Percentiles rank a stretch among this genome's conserved stretches.
Conservation (phyloP, 257 asterid species). For the Leonotis leonurus region DNA sequence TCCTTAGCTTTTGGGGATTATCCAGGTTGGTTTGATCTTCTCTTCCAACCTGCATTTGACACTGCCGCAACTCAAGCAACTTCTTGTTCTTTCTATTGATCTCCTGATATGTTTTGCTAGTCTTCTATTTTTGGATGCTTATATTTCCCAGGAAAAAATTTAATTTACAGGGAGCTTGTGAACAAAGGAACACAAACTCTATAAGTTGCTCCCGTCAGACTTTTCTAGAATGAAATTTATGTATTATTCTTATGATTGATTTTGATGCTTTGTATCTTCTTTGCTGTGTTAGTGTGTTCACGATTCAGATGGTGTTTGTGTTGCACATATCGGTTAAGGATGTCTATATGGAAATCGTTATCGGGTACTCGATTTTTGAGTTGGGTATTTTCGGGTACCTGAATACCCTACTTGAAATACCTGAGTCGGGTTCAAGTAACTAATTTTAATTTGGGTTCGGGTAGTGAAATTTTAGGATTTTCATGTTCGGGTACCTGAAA, state of each 20-base stretch:
- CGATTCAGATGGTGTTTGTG: neutral
- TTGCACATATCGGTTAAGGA: too few species aligned
- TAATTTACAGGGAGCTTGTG: neutral
- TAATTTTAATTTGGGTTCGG: too few species aligned
- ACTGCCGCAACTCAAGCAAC: neutral
- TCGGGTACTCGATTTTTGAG: too few species aligned
- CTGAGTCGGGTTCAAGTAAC: too few species aligned
- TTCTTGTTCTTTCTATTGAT: neutral
- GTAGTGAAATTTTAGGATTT: too few species aligned
- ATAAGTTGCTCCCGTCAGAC: neutral
- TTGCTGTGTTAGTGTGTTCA: neutral
- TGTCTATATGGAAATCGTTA: too few species aligned
- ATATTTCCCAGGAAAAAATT: neutral
- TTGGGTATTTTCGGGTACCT: too few species aligned
- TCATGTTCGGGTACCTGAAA: too few species aligned
- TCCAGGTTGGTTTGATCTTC: conserved; percentile 19
- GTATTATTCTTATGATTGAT: neutral
- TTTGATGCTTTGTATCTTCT: conserved; percentile 2
- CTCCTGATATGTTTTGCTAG: neutral
- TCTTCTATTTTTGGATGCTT: neutral
- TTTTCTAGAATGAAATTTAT: neutral
- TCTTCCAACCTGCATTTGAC: neutral
- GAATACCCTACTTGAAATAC: too few species aligned
- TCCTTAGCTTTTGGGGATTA: conserved; percentile 3
- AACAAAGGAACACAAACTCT: neutral